phyloP scores from a whole-genome alignment of 2,329 filamentous ascomycete genomes.

The Stachybotrys echinatus region DNA sequence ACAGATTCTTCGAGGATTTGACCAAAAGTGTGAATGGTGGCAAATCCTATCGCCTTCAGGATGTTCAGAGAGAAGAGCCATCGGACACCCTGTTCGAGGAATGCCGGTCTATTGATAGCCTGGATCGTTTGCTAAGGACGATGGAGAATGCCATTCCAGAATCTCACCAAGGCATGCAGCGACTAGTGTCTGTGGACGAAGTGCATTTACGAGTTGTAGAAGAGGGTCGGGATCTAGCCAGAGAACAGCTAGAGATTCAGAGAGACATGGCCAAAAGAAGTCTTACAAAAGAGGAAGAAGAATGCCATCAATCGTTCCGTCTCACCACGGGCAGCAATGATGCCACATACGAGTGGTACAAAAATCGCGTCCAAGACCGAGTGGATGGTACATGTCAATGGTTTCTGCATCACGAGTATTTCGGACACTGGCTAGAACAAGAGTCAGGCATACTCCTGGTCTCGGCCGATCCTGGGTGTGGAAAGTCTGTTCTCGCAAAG shows the following conservation, averaged over 20 bases:
- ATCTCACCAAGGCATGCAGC: neutral
- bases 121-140: neutral
- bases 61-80: neutral
- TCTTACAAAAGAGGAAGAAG: neutral
- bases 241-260: neutral
- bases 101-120: neutral
- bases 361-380: slow-evolving; percentile 3
- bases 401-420: slow-evolving; percentile 19
- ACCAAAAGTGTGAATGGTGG: neutral
- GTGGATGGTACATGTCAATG: slow-evolving; percentile 6
- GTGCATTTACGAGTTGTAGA: neutral
- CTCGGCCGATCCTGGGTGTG: slow-evolving; percentile 33
- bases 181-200: neutral
- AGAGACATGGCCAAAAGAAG: neutral
- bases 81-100: neutral
- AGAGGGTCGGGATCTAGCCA: neutral
- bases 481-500: slow-evolving; percentile 30
- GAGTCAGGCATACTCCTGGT: slow-evolving; percentile 24
- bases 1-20: neutral
- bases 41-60: neutral
- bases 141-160: neutral
- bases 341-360: slow-evolving; percentile 4
- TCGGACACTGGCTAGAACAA: slow-evolving; percentile 18
- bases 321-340: slow-evolving; percentile 1
- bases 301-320: slow-evolving; percentile 2